Evolutionary conservation across 768 basidiomycete genomes (phyloP).

Genomic region (Mycena haematopus): DNA sequence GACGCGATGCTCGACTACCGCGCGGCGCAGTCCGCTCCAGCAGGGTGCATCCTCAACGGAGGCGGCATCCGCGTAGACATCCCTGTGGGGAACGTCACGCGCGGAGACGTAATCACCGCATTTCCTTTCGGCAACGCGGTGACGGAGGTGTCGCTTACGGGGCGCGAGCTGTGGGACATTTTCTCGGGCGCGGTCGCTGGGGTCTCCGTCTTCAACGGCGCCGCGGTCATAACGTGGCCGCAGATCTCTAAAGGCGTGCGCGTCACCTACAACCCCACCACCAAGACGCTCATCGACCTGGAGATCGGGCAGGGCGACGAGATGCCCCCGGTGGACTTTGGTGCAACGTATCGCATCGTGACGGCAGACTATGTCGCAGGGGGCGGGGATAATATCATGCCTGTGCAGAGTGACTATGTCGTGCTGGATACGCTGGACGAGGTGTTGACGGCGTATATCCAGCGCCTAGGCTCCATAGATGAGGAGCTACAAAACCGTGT

Average conservation of each 20-base stretch:
- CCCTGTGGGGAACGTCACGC: constrained; percentile 47
- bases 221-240: constrained; percentile 46
- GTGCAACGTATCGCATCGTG: constrained; percentile 38
- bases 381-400: constrained; percentile 46
- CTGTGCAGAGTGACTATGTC: constrained; percentile 33
- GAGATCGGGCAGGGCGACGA: constrained; percentile 33
- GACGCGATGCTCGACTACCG: constrained; percentile 50
- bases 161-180: constrained; percentile 47
- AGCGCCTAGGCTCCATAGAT: constrained; percentile 24
- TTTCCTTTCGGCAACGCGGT: constrained; percentile 54
- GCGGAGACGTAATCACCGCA: constrained; percentile 45
- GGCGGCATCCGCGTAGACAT: constrained; percentile 50
- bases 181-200: constrained; percentile 48
- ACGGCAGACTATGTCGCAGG: constrained; percentile 43
- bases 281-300: constrained; percentile 40
- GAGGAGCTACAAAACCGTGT: constrained; percentile 32
- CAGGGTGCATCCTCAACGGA: constrained; percentile 48
- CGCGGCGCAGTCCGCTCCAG: constrained; percentile 34
- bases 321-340: constrained; percentile 32
- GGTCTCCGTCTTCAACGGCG: constrained; percentile 36
- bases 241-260: constrained; percentile 47
- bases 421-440: constrained; percentile 43
- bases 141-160: constrained; percentile 48
- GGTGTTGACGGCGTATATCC: constrained; percentile 41
- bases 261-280: constrained; percentile 41